These are phyloP conservation scores for Trichocladium uniseriatum DNA, from an alignment of 495 filamentous ascomycete genomes.

Conservation along the genomic window DNA sequence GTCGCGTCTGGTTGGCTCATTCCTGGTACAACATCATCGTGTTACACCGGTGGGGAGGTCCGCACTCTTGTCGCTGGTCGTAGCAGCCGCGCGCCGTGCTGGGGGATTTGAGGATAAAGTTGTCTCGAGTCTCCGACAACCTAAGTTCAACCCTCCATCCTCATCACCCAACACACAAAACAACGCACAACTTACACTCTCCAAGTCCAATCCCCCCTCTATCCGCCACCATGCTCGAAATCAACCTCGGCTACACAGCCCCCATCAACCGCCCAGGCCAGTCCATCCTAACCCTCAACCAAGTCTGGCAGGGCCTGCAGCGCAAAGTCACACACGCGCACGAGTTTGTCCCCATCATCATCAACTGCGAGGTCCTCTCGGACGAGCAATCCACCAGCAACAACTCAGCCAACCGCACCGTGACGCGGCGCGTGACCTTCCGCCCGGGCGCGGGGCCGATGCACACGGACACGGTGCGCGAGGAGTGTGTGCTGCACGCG, in stretches of 20 bases:
- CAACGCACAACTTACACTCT: too few relatives aligned
- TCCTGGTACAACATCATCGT: too few relatives aligned
- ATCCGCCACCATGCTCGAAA: slow-evolving; percentile 21
- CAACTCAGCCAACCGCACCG: too few relatives aligned
- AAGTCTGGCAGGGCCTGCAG: slow-evolving; percentile 36
- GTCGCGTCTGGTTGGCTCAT: too few relatives aligned
- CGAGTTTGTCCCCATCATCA: slow-evolving; percentile 35
- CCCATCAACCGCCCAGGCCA: slow-evolving; percentile 31
- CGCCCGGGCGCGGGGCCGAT: slow-evolving; percentile 4
- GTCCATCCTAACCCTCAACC: slow-evolving; percentile 21
- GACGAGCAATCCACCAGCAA: too few relatives aligned
- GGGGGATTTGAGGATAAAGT: too few relatives aligned
- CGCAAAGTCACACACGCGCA: slow-evolving; percentile 31
- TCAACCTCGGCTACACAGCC: slow-evolving; percentile 35
- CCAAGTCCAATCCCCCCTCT: background rate
- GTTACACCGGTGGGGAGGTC: slow-evolving; percentile 4
- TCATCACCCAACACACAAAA: background rate
- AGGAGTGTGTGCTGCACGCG: slow-evolving; percentile 23
- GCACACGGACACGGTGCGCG: slow-evolving; percentile 11
- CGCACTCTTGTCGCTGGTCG: background rate
- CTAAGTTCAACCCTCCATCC: too few relatives aligned
- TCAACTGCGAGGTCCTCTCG: slow-evolving; percentile 25
- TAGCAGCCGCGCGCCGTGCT: too few relatives aligned
- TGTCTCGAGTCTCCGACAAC: too few relatives aligned
- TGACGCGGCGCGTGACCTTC: slow-evolving; percentile 29